A percentile compares a stretch with the other conserved stretches of the same genome.
These are phyloP conservation scores for Cutaneotrichosporon sp. DNA, from an alignment of 1,284 basidiomycete species.

Conservation along the genomic window DNA sequence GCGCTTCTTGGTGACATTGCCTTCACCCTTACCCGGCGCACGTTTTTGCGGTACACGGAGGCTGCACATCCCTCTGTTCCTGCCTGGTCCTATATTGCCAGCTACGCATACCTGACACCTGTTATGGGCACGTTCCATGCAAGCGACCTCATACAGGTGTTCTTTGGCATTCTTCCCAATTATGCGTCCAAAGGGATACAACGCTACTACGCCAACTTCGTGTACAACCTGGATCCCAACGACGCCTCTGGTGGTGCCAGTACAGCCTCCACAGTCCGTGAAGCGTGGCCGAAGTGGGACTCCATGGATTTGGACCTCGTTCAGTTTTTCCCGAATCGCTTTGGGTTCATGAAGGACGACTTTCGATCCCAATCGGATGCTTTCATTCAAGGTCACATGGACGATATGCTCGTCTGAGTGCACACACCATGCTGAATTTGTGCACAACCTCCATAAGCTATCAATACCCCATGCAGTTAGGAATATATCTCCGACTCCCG, in stretches of 20 bases:
- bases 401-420: not conserved
- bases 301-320: constrained; percentile 1
- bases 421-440: too few species aligned
- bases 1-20: constrained; percentile 13
- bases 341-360: constrained; percentile 5
- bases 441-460: too few species aligned
- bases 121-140: constrained; percentile 19
- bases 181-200: constrained; percentile 14
- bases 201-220: constrained; percentile 20
- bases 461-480: too few species aligned
- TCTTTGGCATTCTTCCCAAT: constrained; percentile 17
- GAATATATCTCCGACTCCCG: too few species aligned
- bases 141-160: constrained; percentile 16
- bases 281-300: constrained; percentile 14
- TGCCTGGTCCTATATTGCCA: constrained; percentile 19
- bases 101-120: constrained; percentile 14
- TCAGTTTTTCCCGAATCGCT: constrained; percentile 9
- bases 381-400: constrained; percentile 2
- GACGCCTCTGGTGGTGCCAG: constrained; percentile 10
- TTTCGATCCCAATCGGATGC: constrained; percentile 6
- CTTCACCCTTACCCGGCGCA: constrained; percentile 17
- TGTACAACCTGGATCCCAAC: constrained; percentile 22
- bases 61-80: constrained; percentile 10
- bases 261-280: constrained; percentile 2
- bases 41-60: constrained; percentile 4